Evolutionary conservation across 1,139 yeast genomes (phyloP).

Genomic region (Tardiomyces digboiensis): DNA sequence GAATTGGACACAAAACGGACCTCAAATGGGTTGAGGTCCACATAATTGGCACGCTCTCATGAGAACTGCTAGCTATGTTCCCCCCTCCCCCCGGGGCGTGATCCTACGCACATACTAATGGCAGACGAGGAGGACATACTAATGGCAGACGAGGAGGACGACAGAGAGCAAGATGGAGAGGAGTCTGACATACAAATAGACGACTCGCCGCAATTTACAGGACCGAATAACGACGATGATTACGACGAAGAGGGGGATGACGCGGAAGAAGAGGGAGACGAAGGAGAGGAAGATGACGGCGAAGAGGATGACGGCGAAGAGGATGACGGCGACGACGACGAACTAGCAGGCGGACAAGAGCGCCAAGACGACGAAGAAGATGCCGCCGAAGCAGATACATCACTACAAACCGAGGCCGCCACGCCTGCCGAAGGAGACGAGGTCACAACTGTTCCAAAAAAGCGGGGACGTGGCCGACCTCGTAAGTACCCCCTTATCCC

Average conservation of each 20-base stretch:
- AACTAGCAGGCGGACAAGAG: constrained; percentile 14
- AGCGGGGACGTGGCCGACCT: neutral
- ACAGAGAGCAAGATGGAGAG: constrained; percentile 1
- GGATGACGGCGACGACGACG: constrained; percentile 10
- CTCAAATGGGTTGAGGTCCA: too few relatives aligned
- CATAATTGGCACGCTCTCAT: too few relatives aligned
- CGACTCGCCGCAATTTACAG: neutral
- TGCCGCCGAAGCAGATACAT: constrained; percentile 1
- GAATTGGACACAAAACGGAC: too few relatives aligned
- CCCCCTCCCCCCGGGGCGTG: too few relatives aligned
- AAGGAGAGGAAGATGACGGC: constrained; percentile 5
- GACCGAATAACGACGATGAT: constrained; percentile 2
- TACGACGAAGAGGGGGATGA: constrained; percentile 15
- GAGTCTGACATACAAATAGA: neutral
- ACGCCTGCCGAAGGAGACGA: neutral
- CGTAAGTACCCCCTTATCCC: neutral
- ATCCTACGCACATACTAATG: too few relatives aligned
- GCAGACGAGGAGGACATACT: constrained; percentile 4
- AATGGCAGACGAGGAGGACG: constrained; percentile 3
- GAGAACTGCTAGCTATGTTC: too few relatives aligned
- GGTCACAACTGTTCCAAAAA: neutral
- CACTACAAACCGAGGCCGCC: neutral
- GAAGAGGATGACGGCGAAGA: constrained; percentile 16
- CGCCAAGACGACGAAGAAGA: constrained; percentile 20
- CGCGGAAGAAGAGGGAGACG: constrained; percentile 10